phyloP scores from a whole-genome alignment of 768 basidiomycete species.

The Clathrus columnatus region DNA sequence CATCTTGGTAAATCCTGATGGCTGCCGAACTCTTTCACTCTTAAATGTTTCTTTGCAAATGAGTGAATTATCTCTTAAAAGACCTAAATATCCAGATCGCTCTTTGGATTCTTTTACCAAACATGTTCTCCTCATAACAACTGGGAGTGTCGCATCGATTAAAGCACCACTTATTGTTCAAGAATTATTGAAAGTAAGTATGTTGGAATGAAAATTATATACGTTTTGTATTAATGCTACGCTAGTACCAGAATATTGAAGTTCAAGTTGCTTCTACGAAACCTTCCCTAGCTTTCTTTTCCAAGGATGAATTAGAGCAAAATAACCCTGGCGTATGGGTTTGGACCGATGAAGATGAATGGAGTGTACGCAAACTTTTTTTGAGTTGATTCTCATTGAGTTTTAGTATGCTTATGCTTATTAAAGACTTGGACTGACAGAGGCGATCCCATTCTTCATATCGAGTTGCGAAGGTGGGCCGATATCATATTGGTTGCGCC shows the following conservation, averaged over 20 bases:
- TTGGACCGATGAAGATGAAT: slow-evolving; percentile 91
- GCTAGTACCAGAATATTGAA: slow-evolving; percentile 63
- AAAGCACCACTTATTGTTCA: slow-evolving; percentile 85
- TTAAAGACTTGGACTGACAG: slow-evolving; percentile 61
- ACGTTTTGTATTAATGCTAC: slow-evolving; percentile 15
- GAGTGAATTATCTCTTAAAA: neutral
- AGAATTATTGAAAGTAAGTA: slow-evolving; percentile 58
- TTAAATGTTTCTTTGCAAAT: neutral
- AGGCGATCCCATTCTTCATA: slow-evolving; percentile 91
- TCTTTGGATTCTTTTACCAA: slow-evolving; percentile 26
- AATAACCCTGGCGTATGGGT: slow-evolving; percentile 47
- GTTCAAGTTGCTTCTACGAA: slow-evolving; percentile 82
- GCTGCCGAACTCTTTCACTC: neutral
- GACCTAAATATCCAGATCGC: neutral
- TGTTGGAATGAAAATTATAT: neutral
- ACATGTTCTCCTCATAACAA: slow-evolving; percentile 78
- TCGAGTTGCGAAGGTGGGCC: slow-evolving; percentile 90
- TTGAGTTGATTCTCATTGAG: neutral
- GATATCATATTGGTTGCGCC: slow-evolving; percentile 93
- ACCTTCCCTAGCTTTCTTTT: slow-evolving; percentile 64
- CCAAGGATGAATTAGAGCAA: slow-evolving; percentile 40
- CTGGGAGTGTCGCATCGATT: slow-evolving; percentile 93
- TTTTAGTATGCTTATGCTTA: neutral
- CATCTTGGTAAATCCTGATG: no score
- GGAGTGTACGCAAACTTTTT: slow-evolving; percentile 52